phyloP scores from a whole-genome alignment of 108 stramenopile genomes.

The Schizochytrium sp. region DNA sequence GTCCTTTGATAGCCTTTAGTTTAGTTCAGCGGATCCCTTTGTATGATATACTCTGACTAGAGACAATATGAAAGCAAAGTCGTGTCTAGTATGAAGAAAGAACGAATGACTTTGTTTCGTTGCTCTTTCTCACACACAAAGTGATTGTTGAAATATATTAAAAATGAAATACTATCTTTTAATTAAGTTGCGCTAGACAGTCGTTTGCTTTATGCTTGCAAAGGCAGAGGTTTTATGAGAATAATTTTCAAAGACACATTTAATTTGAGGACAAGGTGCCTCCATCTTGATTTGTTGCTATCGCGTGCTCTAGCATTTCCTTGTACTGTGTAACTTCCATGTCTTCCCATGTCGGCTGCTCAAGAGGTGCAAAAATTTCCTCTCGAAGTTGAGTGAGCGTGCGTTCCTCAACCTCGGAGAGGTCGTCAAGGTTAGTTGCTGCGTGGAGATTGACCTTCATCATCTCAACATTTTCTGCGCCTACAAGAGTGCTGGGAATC shows the following conservation, averaged over 20 bases:
- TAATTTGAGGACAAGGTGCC: constrained; percentile 37
- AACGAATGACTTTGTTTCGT: too few relatives aligned
- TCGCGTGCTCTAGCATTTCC: neutral
- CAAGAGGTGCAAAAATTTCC: neutral
- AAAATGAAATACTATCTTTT: too few relatives aligned
- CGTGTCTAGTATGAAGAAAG: too few relatives aligned
- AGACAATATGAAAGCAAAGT: too few relatives aligned
- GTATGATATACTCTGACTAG: too few relatives aligned
- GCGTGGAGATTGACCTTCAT: neutral
- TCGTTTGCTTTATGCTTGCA: too few relatives aligned
- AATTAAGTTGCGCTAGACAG: too few relatives aligned
- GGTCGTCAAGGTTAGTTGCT: neutral
- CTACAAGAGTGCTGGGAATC: neutral
- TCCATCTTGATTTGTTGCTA: neutral
- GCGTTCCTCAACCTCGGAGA: neutral
- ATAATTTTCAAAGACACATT: neutral
- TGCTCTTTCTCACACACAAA: too few relatives aligned
- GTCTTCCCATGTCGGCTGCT: constrained; percentile 3
- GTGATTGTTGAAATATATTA: too few relatives aligned
- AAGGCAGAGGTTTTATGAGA: too few relatives aligned
- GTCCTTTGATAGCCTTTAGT: too few relatives aligned
- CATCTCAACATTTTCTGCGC: constrained; percentile 2
- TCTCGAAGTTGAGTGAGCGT: neutral
- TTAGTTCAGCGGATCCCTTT: too few relatives aligned
- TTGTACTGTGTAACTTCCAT: constrained; percentile 46